These are phyloP conservation scores for Rosa rugosa DNA, from an alignment of 306 rosid species.

Conservation along the genomic window DNA sequence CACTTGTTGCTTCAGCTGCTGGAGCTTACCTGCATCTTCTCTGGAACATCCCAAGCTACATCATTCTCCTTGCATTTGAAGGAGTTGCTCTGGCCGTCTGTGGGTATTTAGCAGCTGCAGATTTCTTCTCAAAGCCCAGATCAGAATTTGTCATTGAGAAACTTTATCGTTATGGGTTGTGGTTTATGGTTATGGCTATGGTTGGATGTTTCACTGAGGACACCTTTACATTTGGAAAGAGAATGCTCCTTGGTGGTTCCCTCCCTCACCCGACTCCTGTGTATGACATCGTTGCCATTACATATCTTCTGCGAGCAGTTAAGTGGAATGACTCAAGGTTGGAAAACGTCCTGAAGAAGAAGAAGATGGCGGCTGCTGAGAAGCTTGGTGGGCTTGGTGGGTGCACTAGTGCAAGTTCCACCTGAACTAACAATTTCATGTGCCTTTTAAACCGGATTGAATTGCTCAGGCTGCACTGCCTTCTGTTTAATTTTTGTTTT, in stretches of 20 bases:
- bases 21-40: background rate
- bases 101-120: background rate
- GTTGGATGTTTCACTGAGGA: background rate
- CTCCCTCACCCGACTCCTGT: background rate
- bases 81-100: background rate
- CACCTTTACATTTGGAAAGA: background rate
- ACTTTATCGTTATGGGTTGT: background rate
- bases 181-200: background rate
- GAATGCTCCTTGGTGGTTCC: background rate
- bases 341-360: background rate
- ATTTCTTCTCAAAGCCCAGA: background rate
- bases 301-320: background rate
- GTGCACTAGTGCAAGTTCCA: background rate
- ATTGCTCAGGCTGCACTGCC: background rate
- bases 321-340: background rate
- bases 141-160: background rate
- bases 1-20: background rate
- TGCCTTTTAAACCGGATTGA: background rate
- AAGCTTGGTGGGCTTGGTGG: background rate
- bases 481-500: background rate
- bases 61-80: background rate
- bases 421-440: background rate
- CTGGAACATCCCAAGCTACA: background rate
- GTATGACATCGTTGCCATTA: background rate
- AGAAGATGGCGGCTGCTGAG: background rate